These are phyloP conservation scores for Kodamaea plutei DNA, from an alignment of 1,139 yeast species.

Conservation along the genomic window DNA sequence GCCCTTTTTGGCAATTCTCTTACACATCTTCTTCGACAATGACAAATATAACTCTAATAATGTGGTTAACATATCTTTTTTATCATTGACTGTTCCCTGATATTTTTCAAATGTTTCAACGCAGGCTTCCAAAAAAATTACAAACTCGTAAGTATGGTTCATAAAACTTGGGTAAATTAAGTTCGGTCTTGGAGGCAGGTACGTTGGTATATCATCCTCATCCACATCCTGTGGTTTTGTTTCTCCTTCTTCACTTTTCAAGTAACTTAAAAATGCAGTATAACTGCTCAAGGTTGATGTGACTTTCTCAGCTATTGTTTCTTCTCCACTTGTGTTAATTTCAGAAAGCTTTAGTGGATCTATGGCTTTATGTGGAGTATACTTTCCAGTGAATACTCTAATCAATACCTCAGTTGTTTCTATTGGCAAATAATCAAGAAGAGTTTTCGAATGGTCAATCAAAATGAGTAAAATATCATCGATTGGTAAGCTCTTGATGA, in stretches of 20 bases:
- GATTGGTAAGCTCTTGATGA: constrained; percentile 64
- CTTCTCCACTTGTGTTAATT: constrained; percentile 6
- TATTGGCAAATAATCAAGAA: constrained; percentile 68
- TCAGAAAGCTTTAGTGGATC: constrained; percentile 7
- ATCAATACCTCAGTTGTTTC: constrained; percentile 81
- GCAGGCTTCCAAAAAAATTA: constrained; percentile 91
- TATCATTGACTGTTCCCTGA: constrained; percentile 68
- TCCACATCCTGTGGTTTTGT: constrained; percentile 7
- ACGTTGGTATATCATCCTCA: constrained; percentile 50
- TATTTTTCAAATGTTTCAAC: constrained; percentile 71
- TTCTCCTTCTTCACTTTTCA: constrained; percentile 27
- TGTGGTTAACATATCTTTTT: constrained; percentile 69
- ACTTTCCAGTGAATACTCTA: constrained; percentile 85
- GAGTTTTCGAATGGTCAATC: constrained; percentile 58
- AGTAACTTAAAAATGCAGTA: constrained; percentile 63
- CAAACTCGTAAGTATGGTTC: constrained; percentile 82
- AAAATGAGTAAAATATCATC: constrained; percentile 77
- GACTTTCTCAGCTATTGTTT: constrained; percentile 9
- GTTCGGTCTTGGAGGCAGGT: constrained; percentile 88
- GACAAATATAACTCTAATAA: constrained; percentile 77
- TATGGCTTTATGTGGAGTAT: constrained; percentile 36
- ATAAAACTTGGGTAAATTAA: constrained; percentile 83
- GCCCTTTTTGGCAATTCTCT: constrained; percentile 21
- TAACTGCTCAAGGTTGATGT: constrained; percentile 54
- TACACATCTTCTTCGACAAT: constrained; percentile 41